A percentile compares a stretch with the other conserved stretches of the same genome.
Conservation (phyloP, 1,139 yeast species). For the Pichia sp. region DNA sequence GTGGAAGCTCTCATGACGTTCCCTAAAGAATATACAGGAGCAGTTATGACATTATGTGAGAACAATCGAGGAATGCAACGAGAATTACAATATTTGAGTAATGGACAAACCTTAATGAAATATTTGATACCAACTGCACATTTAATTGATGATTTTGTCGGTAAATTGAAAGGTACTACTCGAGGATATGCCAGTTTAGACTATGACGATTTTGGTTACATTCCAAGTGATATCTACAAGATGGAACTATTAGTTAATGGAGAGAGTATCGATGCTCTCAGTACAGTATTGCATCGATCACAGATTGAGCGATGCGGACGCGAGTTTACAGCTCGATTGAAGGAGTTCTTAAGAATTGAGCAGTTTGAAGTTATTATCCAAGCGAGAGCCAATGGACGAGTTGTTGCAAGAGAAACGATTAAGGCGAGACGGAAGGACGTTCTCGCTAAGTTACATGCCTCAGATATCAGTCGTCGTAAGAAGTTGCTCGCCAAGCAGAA, state of each 20-base stretch:
- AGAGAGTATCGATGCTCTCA: constrained; percentile 82
- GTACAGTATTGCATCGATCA: constrained; percentile 80
- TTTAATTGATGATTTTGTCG: constrained; percentile 90
- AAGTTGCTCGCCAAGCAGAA: constrained; percentile 84
- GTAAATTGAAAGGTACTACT: constrained; percentile 82
- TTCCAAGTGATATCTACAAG: constrained; percentile 72
- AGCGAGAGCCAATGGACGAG: constrained; percentile 76
- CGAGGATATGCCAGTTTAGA: constrained; percentile 92
- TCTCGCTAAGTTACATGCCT: constrained; percentile 83
- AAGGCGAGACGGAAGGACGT: constrained; percentile 94
- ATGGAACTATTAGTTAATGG: constrained; percentile 89
- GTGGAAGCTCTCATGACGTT: constrained; percentile 89
- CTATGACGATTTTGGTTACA: constrained; percentile 90
- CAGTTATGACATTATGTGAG: constrained; percentile 81
- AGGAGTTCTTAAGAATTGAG: constrained; percentile 71
- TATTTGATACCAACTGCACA: constrained; percentile 84
- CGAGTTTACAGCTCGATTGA: constrained; percentile 77
- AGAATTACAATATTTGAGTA: constrained; percentile 68
- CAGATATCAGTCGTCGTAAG: constrained; percentile 85
- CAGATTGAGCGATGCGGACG: constrained; percentile 69
- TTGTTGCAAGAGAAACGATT: constrained; percentile 87
- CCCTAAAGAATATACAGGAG: constrained; percentile 84
- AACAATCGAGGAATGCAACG: constrained; percentile 75
- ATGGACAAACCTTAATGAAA: constrained; percentile 76
- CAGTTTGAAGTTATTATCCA: constrained; percentile 91